Base-by-base conservation (phyloP, 805 yeast genomes). In the Metschnikowia cerradonensis region DNA sequence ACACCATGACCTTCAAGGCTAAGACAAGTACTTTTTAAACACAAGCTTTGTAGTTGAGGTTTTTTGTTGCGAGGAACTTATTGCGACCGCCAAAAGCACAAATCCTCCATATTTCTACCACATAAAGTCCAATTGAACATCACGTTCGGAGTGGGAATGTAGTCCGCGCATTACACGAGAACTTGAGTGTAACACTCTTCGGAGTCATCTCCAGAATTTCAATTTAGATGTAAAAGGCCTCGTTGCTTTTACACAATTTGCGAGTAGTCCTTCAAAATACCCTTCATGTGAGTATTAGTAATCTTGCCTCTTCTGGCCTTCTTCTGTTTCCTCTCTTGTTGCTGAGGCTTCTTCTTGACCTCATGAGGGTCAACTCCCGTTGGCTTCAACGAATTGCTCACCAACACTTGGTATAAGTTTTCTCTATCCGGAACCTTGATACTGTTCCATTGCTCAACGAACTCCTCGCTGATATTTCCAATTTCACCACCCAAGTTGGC, bases 281-380 rank as follows among this genome's bases (percentile, higher is more conserved):
- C 98, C 67, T 90, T 86, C 95, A 94, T 87, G 69, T 94, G 99
- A 2, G 96, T 86, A 67, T 94, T 94, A 10, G 99, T 94, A 62
- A 94, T 82, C 75, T 90, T 94, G 42, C 96, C 95, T 64, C 90
- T 81, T 70, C 98, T 83, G 46, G 95, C 88, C 69, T 88, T 91
- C 80, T 90, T 90, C 66, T 86, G 90, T 71, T 90, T 92, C 67
- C 86, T 82, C 57, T 82, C 84, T 38, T 75, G 77, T 49, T 70
- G 73, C 49, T 67, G 73, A 42, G 79, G 80, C 50, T 79, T 81
- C 64, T 83, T 86, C 68, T 85, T 88, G 52, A 90, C 71, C n/a
- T 88, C 81, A 39, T 90, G 88, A n/a, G 99, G 98, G 65, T 94
- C 99, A n/a, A 90, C 94, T 63, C 94, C 87, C 0, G 98, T 92